These are phyloP conservation scores for Dactylellina sp. DNA, from an alignment of 2,329 filamentous ascomycete species.

Conservation along the genomic window DNA sequence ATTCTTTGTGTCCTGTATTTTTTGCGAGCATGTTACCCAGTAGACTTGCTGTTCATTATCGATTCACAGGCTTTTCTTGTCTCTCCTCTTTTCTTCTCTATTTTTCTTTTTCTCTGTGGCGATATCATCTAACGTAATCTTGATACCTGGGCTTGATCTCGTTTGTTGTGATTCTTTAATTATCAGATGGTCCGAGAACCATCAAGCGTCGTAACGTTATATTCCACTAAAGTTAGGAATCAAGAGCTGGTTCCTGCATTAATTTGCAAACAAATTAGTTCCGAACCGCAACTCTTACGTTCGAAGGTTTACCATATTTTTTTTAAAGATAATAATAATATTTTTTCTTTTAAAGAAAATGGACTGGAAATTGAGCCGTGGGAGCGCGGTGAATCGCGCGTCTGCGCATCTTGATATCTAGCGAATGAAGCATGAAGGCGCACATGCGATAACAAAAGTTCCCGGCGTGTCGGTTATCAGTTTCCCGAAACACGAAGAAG, in stretches of 20 bases:
- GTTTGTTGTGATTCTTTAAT: background rate
- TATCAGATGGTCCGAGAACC: background rate
- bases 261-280: too few species aligned
- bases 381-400: too few species aligned
- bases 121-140: background rate
- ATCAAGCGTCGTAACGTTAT: background rate
- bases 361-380: too few species aligned
- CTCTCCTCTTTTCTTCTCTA: conserved; percentile 1
- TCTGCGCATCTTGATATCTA: too few species aligned
- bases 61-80: background rate
- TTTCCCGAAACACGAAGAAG: conserved; percentile 36
- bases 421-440: background rate
- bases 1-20: conserved; percentile 39
- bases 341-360: too few species aligned
- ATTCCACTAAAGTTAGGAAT: too few species aligned
- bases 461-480: conserved; percentile 47
- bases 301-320: too few species aligned
- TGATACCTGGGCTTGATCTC: background rate
- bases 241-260: too few species aligned
- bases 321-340: too few species aligned
- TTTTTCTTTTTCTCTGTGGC: background rate
- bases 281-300: too few species aligned
- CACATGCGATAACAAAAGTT: background rate
- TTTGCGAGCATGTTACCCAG: conserved; percentile 51
- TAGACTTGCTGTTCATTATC: conserved; percentile 33